These are phyloP conservation scores for Gillenia trifoliata DNA, from an alignment of 306 rosid genomes.

Conservation along the genomic window DNA sequence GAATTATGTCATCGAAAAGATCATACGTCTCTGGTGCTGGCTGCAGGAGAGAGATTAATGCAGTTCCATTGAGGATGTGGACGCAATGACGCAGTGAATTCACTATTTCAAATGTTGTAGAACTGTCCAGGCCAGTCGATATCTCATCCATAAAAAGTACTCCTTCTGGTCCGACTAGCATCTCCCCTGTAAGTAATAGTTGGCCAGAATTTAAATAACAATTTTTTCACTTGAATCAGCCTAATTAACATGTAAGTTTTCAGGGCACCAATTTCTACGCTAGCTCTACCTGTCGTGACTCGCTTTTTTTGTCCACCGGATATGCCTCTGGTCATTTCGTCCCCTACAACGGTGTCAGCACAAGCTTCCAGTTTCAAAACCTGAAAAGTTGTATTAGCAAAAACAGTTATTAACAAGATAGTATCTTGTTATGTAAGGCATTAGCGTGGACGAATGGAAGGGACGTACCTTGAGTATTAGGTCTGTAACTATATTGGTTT, in stretches of 20 bases:
- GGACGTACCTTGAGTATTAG: slow-evolving; percentile 34
- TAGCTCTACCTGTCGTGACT: too few relatives aligned
- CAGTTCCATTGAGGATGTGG: slow-evolving; percentile 46
- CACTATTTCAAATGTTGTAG: slow-evolving; percentile 57
- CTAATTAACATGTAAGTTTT: too few relatives aligned
- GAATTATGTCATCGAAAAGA: slow-evolving; percentile 53
- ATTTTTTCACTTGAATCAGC: too few relatives aligned
- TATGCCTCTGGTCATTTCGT: slow-evolving; percentile 35
- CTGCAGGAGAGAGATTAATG: slow-evolving; percentile 47
- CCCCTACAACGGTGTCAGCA: slow-evolving; percentile 43
- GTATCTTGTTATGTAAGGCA: too few relatives aligned
- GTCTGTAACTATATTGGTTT: slow-evolving; percentile 39
- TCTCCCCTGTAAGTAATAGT: slow-evolving; percentile 33
- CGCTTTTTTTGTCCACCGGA: too few relatives aligned
- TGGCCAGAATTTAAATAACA: too few relatives aligned
- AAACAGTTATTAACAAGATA: too few relatives aligned
- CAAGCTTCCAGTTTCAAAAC: slow-evolving; percentile 41
- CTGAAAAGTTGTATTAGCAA: slow-evolving; percentile 8
- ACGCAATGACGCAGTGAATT: slow-evolving; percentile 35
- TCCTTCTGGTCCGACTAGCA: slow-evolving; percentile 57
- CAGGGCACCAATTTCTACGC: too few relatives aligned
- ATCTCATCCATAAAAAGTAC: slow-evolving; percentile 57
- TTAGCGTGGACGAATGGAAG: too few relatives aligned
- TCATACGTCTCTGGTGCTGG: slow-evolving; percentile 56
- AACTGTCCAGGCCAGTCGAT: slow-evolving; percentile 54